Conservation (phyloP, 768 basidiomycete species). For the Mycena floridula region DNA sequence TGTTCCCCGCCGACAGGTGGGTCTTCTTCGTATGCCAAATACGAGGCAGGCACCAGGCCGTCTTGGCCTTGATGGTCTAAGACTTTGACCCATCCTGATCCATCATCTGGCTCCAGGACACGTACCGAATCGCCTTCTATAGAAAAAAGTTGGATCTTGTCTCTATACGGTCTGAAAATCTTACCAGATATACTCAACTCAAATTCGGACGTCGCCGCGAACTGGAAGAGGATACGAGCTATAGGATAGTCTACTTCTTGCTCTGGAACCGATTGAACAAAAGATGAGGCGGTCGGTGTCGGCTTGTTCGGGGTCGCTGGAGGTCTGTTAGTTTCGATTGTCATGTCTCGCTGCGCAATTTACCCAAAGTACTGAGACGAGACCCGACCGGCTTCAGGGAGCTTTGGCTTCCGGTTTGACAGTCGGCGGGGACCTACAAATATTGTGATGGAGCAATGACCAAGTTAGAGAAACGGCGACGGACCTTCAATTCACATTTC, state of each 20-base stretch:
- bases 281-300: conserved; percentile 51
- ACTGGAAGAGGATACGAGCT: conserved; percentile 71
- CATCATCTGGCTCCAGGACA: conserved; percentile 76
- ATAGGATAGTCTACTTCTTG: conserved; percentile 38
- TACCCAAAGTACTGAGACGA: conserved; percentile 1
- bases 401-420: conserved; percentile 29
- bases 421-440: conserved; percentile 71
- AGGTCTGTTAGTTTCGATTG: too few species aligned
- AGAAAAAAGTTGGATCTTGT: conserved; percentile 5
- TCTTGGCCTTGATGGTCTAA: conserved; percentile 46
- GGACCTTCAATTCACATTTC: conserved; percentile 83
- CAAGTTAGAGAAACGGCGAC: conserved; percentile 4
- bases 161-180: conserved; percentile 8
- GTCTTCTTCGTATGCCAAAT: conserved; percentile 32
- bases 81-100: conserved; percentile 85
- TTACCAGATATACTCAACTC: conserved; percentile 65
- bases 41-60: conserved; percentile 83
- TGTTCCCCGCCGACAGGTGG: conserved; percentile 17
- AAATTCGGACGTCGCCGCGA: conserved; percentile 67
- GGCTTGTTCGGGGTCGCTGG: too few species aligned
- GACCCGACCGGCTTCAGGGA: background rate
- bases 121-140: conserved; percentile 60
- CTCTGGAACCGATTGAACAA: conserved; percentile 34
- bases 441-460: background rate
- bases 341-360: too few species aligned